Base-by-base conservation (phyloP, 148 eudicot genomes). In the Rheum nobile region DNA sequence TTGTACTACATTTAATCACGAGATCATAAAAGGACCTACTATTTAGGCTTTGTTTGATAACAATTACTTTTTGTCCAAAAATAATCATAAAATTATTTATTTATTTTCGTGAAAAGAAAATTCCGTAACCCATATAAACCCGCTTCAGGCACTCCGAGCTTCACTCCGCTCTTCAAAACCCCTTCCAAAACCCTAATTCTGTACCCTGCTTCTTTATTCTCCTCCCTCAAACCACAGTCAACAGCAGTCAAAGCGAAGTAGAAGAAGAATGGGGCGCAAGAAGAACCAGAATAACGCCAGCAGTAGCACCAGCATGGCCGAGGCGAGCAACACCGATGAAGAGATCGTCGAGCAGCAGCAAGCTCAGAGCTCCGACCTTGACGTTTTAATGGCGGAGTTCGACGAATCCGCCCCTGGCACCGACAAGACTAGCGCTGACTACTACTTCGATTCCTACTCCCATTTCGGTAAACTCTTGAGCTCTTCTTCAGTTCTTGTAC, bases 381-480 rank as follows among this genome's bases (percentile, higher is more conserved):
- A 80, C 63, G 84, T 83, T 7, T 39, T 84, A 59, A 90, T 88
- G 92, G 83, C 79, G 77, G 91, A 87, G 13, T 50, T 76, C n/a
- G 78, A 78, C 29, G 87, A 76, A 34, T 74, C 86, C 13, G 35
- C 74, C 43, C 55, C 80, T 69, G 85, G 71, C 39, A 87, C 55
- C 71, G 94, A 90, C 67, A 87, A 87, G 73, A 96, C 99, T 67
- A 96, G 97, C 79, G 99, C 99, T 57, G 99, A 96, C 75, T 96
- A 96, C 74, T 96, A 96, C 85, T 96, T 96, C 77, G 99, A 96
- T 79, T 96, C 99, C 34, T 96, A 96, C 81, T 92, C 99, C 28
- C 99, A 96, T 81, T 95, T 95, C 34, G 97, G 99, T 95, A 87
- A 2, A 13, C 10, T 19, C 71, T 55, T 13, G 17, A 37, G 28